These are phyloP conservation scores for Apostasia shenzhenica DNA, from an alignment of 106 monocot species.

Conservation along the genomic window DNA sequence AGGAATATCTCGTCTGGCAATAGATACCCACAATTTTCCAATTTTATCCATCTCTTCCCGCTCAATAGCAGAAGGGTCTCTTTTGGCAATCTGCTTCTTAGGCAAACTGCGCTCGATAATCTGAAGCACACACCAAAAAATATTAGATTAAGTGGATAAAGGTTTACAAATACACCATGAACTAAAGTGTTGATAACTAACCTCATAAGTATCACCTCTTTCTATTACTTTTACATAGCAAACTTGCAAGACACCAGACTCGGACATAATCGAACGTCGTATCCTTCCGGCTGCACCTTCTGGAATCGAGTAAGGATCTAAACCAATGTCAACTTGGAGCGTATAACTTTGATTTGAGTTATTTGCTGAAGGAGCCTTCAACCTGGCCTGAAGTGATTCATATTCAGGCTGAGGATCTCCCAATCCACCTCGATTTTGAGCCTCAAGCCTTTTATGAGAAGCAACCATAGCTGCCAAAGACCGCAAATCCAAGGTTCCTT, in stretches of 20 bases:
- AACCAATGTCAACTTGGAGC: slow-evolving; percentile 63
- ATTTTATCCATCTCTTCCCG: slow-evolving; percentile 87
- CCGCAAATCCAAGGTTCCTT: slow-evolving; percentile 60
- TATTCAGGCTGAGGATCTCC: slow-evolving; percentile 69
- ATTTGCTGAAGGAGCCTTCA: slow-evolving; percentile 45
- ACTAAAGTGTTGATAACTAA: slow-evolving; percentile 12
- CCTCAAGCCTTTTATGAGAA: slow-evolving; percentile 46
- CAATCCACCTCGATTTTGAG: slow-evolving; percentile 44
- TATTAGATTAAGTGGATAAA: background rate
- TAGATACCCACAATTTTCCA: slow-evolving; percentile 68
- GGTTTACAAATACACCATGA: background rate
- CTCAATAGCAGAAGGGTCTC: slow-evolving; percentile 83
- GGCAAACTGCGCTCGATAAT: slow-evolving; percentile 96
- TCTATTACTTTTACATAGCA: slow-evolving; percentile 86
- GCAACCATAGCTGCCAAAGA: slow-evolving; percentile 72
- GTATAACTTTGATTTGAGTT: slow-evolving; percentile 55
- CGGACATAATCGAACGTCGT: slow-evolving; percentile 68
- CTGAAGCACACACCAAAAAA: slow-evolving; percentile 22
- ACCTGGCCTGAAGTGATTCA: slow-evolving; percentile 77
- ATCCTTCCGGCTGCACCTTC: slow-evolving; percentile 97
- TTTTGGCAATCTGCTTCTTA: slow-evolving; percentile 69
- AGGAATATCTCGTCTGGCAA: slow-evolving; percentile 75
- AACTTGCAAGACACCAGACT: slow-evolving; percentile 75
- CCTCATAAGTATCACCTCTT: slow-evolving; percentile 96
- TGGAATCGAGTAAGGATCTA: slow-evolving; percentile 62